Evolutionary conservation across 768 basidiomycete species (phyloP).

Genomic region (Tulasnella sp.): DNA sequence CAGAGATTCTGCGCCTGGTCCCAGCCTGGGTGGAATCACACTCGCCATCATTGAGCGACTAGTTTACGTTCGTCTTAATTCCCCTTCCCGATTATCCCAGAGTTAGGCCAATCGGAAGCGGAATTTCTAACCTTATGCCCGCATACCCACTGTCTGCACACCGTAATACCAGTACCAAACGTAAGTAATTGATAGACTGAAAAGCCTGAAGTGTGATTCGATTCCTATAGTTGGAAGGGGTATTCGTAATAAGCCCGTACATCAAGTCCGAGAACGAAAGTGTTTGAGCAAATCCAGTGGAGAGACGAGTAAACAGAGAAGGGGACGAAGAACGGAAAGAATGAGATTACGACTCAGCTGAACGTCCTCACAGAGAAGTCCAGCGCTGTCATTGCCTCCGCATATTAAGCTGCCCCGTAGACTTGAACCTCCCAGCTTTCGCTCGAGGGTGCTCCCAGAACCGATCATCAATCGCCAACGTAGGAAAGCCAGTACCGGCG

Average conservation of each 20-base stretch:
- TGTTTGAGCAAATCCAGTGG: neutral
- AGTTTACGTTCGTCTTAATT: neutral
- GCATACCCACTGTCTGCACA: neutral
- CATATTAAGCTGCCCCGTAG: neutral
- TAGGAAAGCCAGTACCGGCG: neutral
- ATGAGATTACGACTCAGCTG: neutral
- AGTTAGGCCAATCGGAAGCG: neutral
- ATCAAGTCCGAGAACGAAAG: neutral
- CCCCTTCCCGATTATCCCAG: neutral
- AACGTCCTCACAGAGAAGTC: neutral
- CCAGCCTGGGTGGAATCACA: neutral
- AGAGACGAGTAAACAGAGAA: neutral
- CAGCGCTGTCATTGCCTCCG: neutral
- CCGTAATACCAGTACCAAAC: neutral
- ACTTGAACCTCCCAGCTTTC: neutral
- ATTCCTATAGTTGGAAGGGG: neutral
- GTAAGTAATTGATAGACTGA: neutral
- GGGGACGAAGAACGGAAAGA: neutral
- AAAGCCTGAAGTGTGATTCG: neutral
- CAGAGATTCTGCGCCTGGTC: neutral
- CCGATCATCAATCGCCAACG: neutral
- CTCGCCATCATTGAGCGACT: neutral
- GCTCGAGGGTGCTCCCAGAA: conserved; percentile 3
- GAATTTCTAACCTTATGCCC: neutral
- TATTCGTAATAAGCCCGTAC: neutral